phyloP scores from a whole-genome alignment of 495 filamentous ascomycete genomes.

The Penicillium coffeae region DNA sequence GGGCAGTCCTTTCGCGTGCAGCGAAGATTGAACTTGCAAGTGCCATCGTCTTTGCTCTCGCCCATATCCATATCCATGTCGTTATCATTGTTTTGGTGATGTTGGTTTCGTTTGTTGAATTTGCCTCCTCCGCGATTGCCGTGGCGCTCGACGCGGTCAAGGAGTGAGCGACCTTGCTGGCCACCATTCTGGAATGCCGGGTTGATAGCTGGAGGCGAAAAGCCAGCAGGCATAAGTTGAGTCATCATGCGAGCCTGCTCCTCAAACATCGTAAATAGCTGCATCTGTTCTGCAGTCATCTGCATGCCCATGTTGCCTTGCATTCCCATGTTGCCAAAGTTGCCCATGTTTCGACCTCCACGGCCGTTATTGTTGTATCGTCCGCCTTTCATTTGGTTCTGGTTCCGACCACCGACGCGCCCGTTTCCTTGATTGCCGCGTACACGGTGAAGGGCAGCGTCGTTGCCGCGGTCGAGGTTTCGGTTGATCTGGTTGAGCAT shows the following conservation, averaged over 20 bases:
- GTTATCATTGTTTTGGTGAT: constrained; percentile 24
- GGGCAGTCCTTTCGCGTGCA: constrained; percentile 88
- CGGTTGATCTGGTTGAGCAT: constrained; percentile 86
- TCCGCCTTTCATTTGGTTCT: constrained; percentile 72
- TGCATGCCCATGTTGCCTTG: constrained; percentile 51
- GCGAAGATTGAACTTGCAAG: constrained; percentile 80
- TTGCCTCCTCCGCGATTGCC: constrained; percentile 35
- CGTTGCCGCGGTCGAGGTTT: constrained; percentile 73
- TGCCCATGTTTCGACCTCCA: constrained; percentile 47
- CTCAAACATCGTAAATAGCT: constrained; percentile 79
- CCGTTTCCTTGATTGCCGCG: constrained; percentile 67
- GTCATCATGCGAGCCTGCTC: constrained; percentile 87
- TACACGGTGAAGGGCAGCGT: constrained; percentile 76
- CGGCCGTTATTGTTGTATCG: constrained; percentile 33
- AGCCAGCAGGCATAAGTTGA: constrained; percentile 50
- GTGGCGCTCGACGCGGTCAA: constrained; percentile 67
- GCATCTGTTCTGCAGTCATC: constrained; percentile 67
- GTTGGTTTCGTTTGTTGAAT: constrained; percentile 29
- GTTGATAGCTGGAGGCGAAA: constrained; percentile 47
- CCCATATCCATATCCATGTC: constrained; percentile 39
- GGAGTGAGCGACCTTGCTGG: constrained; percentile 63
- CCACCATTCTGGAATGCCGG: constrained; percentile 49
- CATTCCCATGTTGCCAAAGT: constrained; percentile 45
- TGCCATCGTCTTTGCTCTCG: constrained; percentile 47
- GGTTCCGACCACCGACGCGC: constrained; percentile 69